Base-by-base conservation (phyloP, 2,329 filamentous ascomycete species). In the Berkeleyomyces rouxiae region DNA sequence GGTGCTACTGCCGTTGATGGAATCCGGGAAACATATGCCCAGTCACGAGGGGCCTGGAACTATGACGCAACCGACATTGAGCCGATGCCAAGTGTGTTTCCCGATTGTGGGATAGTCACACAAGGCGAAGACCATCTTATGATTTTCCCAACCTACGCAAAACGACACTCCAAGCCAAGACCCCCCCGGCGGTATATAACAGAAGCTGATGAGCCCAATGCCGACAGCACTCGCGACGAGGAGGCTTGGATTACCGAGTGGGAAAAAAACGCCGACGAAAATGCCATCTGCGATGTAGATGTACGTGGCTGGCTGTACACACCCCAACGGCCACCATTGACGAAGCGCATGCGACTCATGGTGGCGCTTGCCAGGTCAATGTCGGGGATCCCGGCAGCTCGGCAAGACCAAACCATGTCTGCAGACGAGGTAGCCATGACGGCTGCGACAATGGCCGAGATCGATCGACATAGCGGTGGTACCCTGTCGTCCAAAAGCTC, bases 281-380 rank as follows among this genome's bases (percentile, higher is more conserved):
- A 87, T 71, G 90, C 91, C 0, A 78, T 96, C 3, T 88, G 96
- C 0, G 92, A 97, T 70, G 89, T 97, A 4, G 92, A 99, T 71
- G 89, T 99, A 33, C 82, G 92, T 67, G 93, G 93, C 11, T 99
- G 95, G 93, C 82, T 97, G 60, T 99, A 96, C 72, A 83, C 84
- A 46, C 92, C 92, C 16, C 88, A 92, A 69, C 81, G 80, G 67
- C 90, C 90, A 0, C 90, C 89, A 3, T 84, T 96, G 81, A 92
- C 83, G 36, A 82, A 91, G 67, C 90, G 90, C 69, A 95, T 96
- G 69, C 82, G 93, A 44, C 78, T 97, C 65, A 78, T 96, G 68
- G 83, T 99, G 61, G 89, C 91, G 0, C 78, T 97, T 33, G 92
- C 92, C 11, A 81, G 91, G 61, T 87, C 93, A 69, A 76, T 99